Evolutionary conservation across 306 rosid species (phyloP).

Genomic region (Rubus parviflorus): DNA sequence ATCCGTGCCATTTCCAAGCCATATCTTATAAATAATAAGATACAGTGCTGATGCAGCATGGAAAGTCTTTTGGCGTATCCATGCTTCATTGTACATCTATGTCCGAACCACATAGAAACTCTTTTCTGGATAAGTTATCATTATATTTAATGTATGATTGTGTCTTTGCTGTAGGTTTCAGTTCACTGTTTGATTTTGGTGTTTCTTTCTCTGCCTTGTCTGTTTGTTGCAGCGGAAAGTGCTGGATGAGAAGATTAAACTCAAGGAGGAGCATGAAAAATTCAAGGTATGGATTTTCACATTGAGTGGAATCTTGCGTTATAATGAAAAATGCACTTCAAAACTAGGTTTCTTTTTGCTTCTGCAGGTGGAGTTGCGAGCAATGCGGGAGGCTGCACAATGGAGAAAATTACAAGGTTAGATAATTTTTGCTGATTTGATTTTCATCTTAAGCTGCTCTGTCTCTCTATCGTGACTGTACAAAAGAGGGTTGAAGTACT

Average conservation of each 20-base stretch:
- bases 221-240: constrained; percentile 67
- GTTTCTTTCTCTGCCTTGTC: not conserved
- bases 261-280: constrained; percentile 76
- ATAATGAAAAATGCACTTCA: not conserved
- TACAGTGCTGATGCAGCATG: not conserved
- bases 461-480: not conserved
- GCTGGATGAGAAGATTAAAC: constrained; percentile 81
- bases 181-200: not conserved
- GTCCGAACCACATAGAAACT: not conserved
- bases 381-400: constrained; percentile 86
- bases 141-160: not conserved
- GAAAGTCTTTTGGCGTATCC: not conserved
- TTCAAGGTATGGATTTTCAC: constrained; percentile 51
- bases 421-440: constrained; percentile 18
- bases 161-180: not conserved
- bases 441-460: constrained; percentile 19
- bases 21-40: too few relatives aligned
- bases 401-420: constrained; percentile 94
- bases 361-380: constrained; percentile 68
- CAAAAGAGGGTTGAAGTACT: not conserved
- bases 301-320: constrained; percentile 10
- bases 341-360: constrained; percentile 21
- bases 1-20: not conserved
- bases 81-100: not conserved
- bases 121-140: not conserved